These are phyloP conservation scores for Shiraia sp. DNA, from an alignment of 2,329 filamentous ascomycete species.

Conservation along the genomic window DNA sequence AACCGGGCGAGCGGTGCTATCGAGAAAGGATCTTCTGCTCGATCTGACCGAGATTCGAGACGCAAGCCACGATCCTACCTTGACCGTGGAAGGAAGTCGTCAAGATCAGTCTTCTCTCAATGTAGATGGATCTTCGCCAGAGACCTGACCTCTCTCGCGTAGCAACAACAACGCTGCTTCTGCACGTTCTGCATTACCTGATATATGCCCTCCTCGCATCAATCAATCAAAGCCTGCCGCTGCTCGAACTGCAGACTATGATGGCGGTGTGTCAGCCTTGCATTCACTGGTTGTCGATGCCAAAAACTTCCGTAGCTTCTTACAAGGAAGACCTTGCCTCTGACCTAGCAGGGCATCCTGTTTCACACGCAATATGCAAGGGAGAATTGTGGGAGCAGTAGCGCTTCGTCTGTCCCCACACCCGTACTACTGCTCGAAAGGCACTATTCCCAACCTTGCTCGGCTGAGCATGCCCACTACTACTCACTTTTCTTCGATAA, in stretches of 20 bases:
- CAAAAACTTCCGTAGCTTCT: constrained; percentile 11
- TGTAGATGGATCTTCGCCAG: constrained; percentile 12
- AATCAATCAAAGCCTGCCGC: constrained; percentile 19
- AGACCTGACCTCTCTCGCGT: constrained; percentile 7
- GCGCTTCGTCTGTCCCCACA: constrained; percentile 2
- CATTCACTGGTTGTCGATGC: constrained; percentile 10
- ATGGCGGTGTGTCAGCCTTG: constrained; percentile 25
- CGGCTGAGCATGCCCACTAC: background rate
- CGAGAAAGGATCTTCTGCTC: constrained; percentile 17
- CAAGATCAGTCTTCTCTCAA: constrained; percentile 16
- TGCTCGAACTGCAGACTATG: constrained; percentile 15
- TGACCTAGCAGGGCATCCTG: constrained; percentile 4
- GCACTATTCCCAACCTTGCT: background rate
- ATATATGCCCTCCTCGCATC: constrained; percentile 13
- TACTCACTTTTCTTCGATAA: background rate
- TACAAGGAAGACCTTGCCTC: constrained; percentile 14
- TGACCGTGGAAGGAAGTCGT: constrained; percentile 20
- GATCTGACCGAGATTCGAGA: constrained; percentile 12
- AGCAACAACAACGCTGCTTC: constrained; percentile 5
- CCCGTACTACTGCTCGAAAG: background rate
- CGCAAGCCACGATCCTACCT: constrained; percentile 30
- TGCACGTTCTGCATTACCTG: constrained; percentile 34
- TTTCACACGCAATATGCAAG: constrained; percentile 18
- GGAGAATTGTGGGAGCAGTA: constrained; percentile 1
- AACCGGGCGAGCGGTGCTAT: constrained; percentile 26